Evolutionary conservation across 2,329 filamentous ascomycete species (phyloP).

Genomic region (Daldinia sp.): DNA sequence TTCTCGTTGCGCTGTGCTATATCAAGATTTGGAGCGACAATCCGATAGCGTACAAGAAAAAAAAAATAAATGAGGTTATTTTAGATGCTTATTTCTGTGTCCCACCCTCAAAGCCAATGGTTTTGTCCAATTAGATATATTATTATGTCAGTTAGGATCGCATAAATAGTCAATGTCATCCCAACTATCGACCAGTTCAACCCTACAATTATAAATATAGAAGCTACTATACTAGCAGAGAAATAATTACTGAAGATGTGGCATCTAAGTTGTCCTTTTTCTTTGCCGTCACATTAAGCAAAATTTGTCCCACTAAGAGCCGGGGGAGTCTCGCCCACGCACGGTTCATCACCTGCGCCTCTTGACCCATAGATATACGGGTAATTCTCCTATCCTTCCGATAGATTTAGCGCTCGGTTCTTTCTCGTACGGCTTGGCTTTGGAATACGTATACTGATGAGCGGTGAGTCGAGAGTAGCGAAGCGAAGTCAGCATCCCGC

Average conservation of each 20-base stretch:
- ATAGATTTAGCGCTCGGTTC: not conserved
- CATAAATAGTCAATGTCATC: slow-evolving; percentile 2
- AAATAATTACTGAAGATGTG: not conserved
- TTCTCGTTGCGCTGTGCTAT: not conserved
- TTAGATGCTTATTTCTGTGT: slow-evolving; percentile 4
- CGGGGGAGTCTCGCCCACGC: slow-evolving; percentile 2
- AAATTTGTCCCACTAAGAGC: not conserved
- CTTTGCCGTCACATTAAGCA: slow-evolving; percentile 1
- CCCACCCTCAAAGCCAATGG: not conserved
- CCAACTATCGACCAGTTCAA: not conserved
- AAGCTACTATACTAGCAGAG: not conserved
- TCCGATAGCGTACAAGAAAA: not conserved
- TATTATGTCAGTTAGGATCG: slow-evolving; percentile 4
- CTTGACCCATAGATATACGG: slow-evolving; percentile 8
- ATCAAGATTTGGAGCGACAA: slow-evolving; percentile 1
- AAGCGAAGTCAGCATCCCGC: not conserved
- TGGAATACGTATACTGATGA: not conserved
- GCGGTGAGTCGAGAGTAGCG: not conserved
- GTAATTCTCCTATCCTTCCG: slow-evolving; percentile 1
- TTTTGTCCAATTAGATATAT: not conserved
- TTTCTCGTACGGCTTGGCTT: not conserved
- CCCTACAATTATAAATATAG: slow-evolving; percentile 1
- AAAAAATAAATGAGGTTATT: slow-evolving; percentile 7
- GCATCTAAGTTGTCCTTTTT: not conserved
- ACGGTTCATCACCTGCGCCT: slow-evolving; percentile 8